A percentile compares a stretch with the other conserved stretches of the same genome.
Conservation (phyloP, 139 green algal genomes). For the Coelastrella sp. region DNA sequence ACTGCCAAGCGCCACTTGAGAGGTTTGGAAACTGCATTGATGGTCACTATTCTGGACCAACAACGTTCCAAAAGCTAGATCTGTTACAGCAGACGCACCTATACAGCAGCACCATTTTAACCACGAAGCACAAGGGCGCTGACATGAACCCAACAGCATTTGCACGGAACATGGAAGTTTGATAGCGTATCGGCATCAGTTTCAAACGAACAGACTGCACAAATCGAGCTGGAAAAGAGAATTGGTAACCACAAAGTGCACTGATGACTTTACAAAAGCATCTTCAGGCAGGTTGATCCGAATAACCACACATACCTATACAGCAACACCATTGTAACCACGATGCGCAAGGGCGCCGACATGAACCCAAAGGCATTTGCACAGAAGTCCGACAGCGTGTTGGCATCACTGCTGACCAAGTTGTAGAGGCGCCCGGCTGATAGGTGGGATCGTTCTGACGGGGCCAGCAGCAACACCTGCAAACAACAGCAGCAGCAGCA, state of each 20-base stretch:
- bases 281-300: too few relatives aligned
- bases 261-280: too few relatives aligned
- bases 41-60: too few relatives aligned
- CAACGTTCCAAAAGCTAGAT: too few relatives aligned
- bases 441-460: slow-evolving; percentile 56
- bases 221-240: too few relatives aligned
- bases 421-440: slow-evolving; percentile 67
- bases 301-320: slow-evolving; percentile 10
- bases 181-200: slow-evolving; percentile 34
- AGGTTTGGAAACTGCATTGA: too few relatives aligned
- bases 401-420: slow-evolving; percentile 67
- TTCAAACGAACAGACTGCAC: too few relatives aligned
- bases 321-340: slow-evolving; percentile 68
- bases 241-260: too few relatives aligned
- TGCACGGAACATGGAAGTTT: slow-evolving; percentile 53
- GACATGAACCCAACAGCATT: slow-evolving; percentile 72
- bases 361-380: slow-evolving; percentile 68
- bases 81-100: background rate
- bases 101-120: slow-evolving; percentile 69
- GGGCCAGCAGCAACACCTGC: slow-evolving; percentile 57
- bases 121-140: slow-evolving; percentile 68
- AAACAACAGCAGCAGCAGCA: slow-evolving; percentile 19
- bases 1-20: too few relatives aligned
- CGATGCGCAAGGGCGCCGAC: slow-evolving; percentile 72
- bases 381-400: slow-evolving; percentile 69